Evolutionary conservation across 2,329 filamentous ascomycete genomes (phyloP).

Genomic region (Alternaria atra): DNA sequence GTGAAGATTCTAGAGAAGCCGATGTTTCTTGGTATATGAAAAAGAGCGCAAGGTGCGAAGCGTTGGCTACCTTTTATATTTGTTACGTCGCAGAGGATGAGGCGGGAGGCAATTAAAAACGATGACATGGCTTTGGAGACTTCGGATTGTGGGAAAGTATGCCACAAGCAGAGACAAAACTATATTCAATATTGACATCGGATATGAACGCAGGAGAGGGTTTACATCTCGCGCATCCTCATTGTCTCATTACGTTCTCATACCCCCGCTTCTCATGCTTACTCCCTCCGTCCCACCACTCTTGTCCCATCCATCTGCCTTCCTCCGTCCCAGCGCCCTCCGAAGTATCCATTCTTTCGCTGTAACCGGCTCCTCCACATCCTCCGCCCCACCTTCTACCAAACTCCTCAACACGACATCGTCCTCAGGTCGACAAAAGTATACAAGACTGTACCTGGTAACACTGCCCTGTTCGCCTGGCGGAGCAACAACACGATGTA

Average conservation of each 20-base stretch:
- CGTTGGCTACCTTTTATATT: no score
- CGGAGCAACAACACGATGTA: slow-evolving; percentile 61
- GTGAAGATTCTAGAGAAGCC: no score
- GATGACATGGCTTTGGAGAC: not conserved
- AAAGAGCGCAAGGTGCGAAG: no score
- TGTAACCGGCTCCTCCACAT: slow-evolving; percentile 45
- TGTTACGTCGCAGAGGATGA: no score
- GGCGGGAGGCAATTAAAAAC: not conserved
- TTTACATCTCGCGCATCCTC: not conserved
- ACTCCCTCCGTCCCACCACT: slow-evolving; percentile 46
- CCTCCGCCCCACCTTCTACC: slow-evolving; percentile 34
- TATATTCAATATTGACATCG: not conserved
- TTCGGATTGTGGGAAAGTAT: no score
- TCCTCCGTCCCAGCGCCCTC: slow-evolving; percentile 46
- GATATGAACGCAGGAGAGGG: not conserved
- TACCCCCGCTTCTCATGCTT: slow-evolving; percentile 26
- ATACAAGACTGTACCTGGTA: slow-evolving; percentile 62
- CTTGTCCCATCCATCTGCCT: slow-evolving; percentile 39
- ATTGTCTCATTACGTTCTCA: not conserved
- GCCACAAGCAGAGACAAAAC: no score
- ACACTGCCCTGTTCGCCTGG: slow-evolving; percentile 55
- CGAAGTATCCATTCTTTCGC: slow-evolving; percentile 57
- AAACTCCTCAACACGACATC: slow-evolving; percentile 39
- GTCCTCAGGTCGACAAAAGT: slow-evolving; percentile 61
- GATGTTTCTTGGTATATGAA: no score